Evolutionary conservation across 768 basidiomycete genomes (phyloP), one percentile per base, ranked within the genome.

Genomic region (Collybia sordida): DNA sequence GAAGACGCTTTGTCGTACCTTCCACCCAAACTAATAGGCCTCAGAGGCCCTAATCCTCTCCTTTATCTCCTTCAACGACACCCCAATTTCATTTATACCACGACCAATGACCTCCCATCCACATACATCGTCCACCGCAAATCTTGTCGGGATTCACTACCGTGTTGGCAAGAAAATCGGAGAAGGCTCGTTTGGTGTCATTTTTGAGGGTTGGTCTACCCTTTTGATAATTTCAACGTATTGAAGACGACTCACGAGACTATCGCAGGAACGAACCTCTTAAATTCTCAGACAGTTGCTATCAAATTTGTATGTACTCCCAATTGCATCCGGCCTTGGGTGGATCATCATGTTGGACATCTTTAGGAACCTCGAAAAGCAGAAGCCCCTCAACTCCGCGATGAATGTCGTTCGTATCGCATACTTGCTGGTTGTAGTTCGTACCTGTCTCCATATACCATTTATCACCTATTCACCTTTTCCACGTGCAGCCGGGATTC

Each of bases 161-260:
- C 85, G 92, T 50, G 95, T 98, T 18, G 96, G 96, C 60, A 91
- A 90, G 81, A 98, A 98, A 83, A 98, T 99, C 70, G 97, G 97
- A 55, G 97, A 99, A 70, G 97, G 97, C 55, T 91, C 88, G 6
- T 99, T 99, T 68, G 97, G 97, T 57, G 94, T 98, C 77, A 92
- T 91, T 69, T 93, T 88, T 57, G 90, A 91, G 74, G 90, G 90
- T 86, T 51, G n/a, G 60, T 55, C 22, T 27, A 28, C 48, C 23
- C 42, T 31, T 43, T 42, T 11, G 31, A 7, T 40, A 50, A 21
- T 39, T 14, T 34, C 15, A 35, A 50, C 42, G 27, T 34, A 42
- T 4, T 7, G 25, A 31, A 27, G 24, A 54, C 53, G 37, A 31
- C 53, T 47, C n/a, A 42, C 22, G 28, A 25, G 24, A 51, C 25